phyloP scores from a whole-genome alignment of 2,329 filamentous ascomycete species.

The Alternaria sp. region DNA sequence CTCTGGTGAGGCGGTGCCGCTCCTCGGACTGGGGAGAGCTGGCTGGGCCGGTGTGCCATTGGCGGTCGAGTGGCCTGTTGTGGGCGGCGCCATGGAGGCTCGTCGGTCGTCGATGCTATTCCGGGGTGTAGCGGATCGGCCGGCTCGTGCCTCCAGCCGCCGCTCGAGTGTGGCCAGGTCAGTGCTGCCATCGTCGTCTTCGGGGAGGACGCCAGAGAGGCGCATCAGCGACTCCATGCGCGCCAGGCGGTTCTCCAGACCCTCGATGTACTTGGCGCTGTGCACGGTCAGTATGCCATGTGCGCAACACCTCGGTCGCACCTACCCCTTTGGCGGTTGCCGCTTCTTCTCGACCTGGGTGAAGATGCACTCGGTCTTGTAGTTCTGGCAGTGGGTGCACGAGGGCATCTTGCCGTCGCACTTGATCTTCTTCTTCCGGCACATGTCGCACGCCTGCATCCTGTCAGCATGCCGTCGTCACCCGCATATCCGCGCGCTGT shows the following conservation, averaged over 20 bases:
- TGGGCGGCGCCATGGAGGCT: conserved; percentile 45
- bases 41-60: conserved; percentile 54
- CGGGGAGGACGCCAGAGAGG: conserved; percentile 83
- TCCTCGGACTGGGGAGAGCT: conserved; percentile 58
- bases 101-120: conserved; percentile 41
- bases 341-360: conserved; percentile 99
- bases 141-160: conserved; percentile 63
- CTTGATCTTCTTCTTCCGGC: conserved; percentile 94
- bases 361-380: conserved; percentile 97
- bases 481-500: conserved; percentile 37
- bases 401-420: conserved; percentile 95
- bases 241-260: conserved; percentile 90
- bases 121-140: conserved; percentile 30
- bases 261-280: conserved; percentile 97
- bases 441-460: conserved; percentile 88
- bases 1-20: conserved; percentile 59
- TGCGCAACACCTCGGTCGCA: not conserved
- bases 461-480: conserved; percentile 27
- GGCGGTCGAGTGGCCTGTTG: conserved; percentile 30
- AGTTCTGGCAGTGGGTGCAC: conserved; percentile 95
- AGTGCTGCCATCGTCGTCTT: conserved; percentile 83
- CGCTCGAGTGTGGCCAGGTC: conserved; percentile 90
- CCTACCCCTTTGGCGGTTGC: conserved; percentile 90
- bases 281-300: conserved; percentile 4
- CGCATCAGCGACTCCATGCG: conserved; percentile 93